phyloP scores from a whole-genome alignment of 129 eudicot species.

The Apium graveolens region DNA sequence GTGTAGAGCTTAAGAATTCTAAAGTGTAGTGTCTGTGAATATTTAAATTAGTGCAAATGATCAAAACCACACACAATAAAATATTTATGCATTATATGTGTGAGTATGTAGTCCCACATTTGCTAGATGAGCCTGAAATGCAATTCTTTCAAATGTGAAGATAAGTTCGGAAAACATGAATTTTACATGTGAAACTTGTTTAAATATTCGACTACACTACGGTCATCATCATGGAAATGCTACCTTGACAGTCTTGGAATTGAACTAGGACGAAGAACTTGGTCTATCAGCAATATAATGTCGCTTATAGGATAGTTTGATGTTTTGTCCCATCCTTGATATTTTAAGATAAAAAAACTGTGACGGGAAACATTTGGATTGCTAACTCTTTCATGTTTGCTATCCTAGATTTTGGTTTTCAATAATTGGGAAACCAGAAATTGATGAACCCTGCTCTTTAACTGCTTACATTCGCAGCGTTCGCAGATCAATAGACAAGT shows the following conservation, averaged over 20 bases:
- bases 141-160: neutral
- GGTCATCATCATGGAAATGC: neutral
- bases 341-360: neutral
- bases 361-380: neutral
- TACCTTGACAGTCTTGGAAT: neutral
- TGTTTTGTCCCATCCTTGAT: neutral
- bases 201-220: neutral
- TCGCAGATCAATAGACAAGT: neutral
- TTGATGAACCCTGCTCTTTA: constrained; percentile 21
- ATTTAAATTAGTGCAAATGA: no score
- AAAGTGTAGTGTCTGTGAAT: no score
- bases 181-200: neutral
- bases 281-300: no score
- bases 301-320: neutral
- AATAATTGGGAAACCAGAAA: no score
- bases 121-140: neutral
- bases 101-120: neutral
- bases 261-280: neutral
- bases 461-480: constrained; percentile 22
- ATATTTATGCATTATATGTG: neutral
- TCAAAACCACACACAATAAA: neutral
- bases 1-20: neutral
- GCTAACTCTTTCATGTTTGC: constrained; percentile 11
- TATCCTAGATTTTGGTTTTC: constrained; percentile 11
- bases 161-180: neutral